Percentiles rank a stretch among this genome's conserved stretches.
These are phyloP conservation scores for Dendrobium nobile DNA, from an alignment of 106 monocot species.

Conservation along the genomic window DNA sequence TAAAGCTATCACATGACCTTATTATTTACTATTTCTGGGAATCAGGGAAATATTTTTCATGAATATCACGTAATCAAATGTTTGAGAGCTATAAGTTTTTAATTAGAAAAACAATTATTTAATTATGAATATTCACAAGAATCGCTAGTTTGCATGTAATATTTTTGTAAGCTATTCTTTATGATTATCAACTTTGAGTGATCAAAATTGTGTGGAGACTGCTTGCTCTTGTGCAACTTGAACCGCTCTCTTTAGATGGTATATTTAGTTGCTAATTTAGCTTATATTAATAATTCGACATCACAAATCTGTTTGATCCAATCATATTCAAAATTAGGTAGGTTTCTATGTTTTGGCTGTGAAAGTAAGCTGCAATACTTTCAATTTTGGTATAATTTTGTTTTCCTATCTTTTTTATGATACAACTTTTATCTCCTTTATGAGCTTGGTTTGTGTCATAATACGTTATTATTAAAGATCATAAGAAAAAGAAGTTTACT, in stretches of 20 bases:
- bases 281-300: background rate
- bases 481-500: background rate
- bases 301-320: background rate
- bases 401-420: background rate
- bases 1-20: background rate
- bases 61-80: background rate
- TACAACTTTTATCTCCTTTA: background rate
- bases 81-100: background rate
- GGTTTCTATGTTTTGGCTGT: background rate
- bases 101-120: background rate
- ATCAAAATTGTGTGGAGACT: no score
- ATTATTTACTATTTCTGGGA: background rate
- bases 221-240: no score
- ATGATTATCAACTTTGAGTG: background rate
- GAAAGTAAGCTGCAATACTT: background rate
- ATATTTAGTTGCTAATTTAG: background rate
- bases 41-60: background rate
- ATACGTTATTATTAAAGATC: background rate
- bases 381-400: background rate
- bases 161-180: background rate
- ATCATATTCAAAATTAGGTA: background rate
- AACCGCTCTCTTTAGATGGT: background rate
- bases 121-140: background rate
- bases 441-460: background rate
- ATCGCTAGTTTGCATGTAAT: background rate